Evolutionary conservation across 2,329 filamentous ascomycete species (phyloP).

Genomic region (Pestalotiopsis sp.): DNA sequence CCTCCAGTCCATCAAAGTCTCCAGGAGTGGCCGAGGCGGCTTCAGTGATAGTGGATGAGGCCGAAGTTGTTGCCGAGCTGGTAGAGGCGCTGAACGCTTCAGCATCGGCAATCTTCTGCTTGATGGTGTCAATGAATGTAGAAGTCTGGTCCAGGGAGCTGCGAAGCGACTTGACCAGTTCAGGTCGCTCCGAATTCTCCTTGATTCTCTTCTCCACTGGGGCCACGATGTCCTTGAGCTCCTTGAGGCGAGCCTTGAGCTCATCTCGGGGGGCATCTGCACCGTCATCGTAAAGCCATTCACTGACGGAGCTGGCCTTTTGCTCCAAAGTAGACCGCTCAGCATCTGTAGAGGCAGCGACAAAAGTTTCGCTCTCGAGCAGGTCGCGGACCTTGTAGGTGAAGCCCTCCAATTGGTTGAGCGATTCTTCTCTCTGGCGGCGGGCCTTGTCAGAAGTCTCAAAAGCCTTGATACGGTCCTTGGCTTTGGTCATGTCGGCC

Average conservation of each 20-base stretch:
- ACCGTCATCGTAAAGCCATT: slow-evolving; percentile 91
- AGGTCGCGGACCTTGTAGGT: slow-evolving; percentile 89
- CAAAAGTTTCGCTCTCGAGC: slow-evolving; percentile 75
- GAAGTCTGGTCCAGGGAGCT: slow-evolving; percentile 72
- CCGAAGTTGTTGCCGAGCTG: slow-evolving; percentile 49
- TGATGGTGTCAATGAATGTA: slow-evolving; percentile 70
- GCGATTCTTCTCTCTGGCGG: slow-evolving; percentile 75
- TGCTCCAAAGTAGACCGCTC: slow-evolving; percentile 69
- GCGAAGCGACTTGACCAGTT: slow-evolving; percentile 66
- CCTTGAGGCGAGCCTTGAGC: slow-evolving; percentile 75
- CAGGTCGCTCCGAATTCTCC: slow-evolving; percentile 72
- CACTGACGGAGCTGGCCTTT: slow-evolving; percentile 69
- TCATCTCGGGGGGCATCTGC: slow-evolving; percentile 73
- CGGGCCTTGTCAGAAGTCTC: slow-evolving; percentile 82
- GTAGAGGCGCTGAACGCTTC: slow-evolving; percentile 61
- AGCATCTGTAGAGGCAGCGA: slow-evolving; percentile 67
- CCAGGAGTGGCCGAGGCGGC: slow-evolving; percentile 46
- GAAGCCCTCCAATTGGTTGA: slow-evolving; percentile 92
- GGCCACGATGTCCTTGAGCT: slow-evolving; percentile 74
- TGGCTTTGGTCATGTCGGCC: slow-evolving; percentile 51
- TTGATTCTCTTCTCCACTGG: slow-evolving; percentile 76
- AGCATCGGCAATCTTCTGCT: slow-evolving; percentile 69
- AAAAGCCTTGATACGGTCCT: slow-evolving; percentile 79
- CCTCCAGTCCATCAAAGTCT: slow-evolving; percentile 77
- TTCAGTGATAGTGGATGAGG: slow-evolving; percentile 44